phyloP scores from a whole-genome alignment of 495 filamentous ascomycete species.

The Penicillium atrosanguineum region DNA sequence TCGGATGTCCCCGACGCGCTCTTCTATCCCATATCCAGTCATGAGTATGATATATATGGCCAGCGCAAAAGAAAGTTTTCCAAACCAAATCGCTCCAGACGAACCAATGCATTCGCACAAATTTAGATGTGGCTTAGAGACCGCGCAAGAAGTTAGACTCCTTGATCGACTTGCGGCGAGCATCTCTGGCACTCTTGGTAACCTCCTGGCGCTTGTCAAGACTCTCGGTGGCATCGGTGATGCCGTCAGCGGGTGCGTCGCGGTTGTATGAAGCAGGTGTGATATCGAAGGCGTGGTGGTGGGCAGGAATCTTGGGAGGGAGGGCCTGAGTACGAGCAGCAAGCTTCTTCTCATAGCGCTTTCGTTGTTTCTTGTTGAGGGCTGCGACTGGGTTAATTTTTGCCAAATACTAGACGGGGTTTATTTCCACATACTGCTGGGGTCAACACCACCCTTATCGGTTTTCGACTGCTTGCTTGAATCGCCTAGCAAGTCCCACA shows the following conservation, averaged over 20 bases:
- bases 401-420: neutral
- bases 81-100: constrained; percentile 1
- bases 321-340: constrained; percentile 62
- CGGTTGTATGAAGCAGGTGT: constrained; percentile 52
- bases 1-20: constrained; percentile 4
- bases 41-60: neutral
- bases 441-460: constrained; percentile 41
- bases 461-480: constrained; percentile 32
- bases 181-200: constrained; percentile 62
- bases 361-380: constrained; percentile 58
- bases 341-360: constrained; percentile 60
- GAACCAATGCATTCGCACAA: neutral
- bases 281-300: constrained; percentile 82
- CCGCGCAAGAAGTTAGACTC: constrained; percentile 90
- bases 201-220: constrained; percentile 38
- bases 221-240: constrained; percentile 34
- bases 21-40: constrained; percentile 13
- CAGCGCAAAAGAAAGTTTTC: constrained; percentile 8
- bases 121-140: constrained; percentile 49
- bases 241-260: constrained; percentile 23
- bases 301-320: constrained; percentile 73
- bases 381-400: constrained; percentile 23
- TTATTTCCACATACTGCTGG: constrained; percentile 58
- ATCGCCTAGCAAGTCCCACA: constrained; percentile 74
- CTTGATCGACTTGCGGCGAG: constrained; percentile 78